These are phyloP conservation scores for Parafenestella ontariensis DNA, from an alignment of 2,329 filamentous ascomycete species.

Conservation along the genomic window DNA sequence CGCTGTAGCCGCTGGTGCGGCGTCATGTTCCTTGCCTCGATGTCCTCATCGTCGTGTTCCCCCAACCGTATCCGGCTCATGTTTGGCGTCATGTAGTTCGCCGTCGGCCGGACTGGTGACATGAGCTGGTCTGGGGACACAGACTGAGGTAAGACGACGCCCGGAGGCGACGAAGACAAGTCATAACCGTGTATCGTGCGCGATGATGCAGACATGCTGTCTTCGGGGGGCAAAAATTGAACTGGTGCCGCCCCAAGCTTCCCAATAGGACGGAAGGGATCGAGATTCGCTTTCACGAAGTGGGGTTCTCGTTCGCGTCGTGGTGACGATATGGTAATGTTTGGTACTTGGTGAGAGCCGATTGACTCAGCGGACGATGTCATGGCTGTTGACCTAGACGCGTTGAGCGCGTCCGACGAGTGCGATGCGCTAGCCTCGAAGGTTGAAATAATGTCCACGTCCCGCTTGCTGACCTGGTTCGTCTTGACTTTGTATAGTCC, in stretches of 20 bases:
- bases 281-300: constrained; percentile 40
- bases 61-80: constrained; percentile 16
- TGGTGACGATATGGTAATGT: constrained; percentile 41
- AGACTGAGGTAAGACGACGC: constrained; percentile 18
- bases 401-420: constrained; percentile 21
- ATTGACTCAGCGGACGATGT: constrained; percentile 20
- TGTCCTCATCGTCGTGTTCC: constrained; percentile 22
- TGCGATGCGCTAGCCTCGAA: constrained; percentile 33
- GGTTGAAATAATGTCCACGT: constrained; percentile 61
- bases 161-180: constrained; percentile 40
- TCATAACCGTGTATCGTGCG: constrained; percentile 42
- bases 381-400: constrained; percentile 29
- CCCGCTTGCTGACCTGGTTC: constrained; percentile 70
- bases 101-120: constrained; percentile 21
- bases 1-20: constrained; percentile 32
- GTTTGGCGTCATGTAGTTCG: constrained; percentile 20
- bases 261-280: constrained; percentile 39
- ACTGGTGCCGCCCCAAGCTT: constrained; percentile 49
- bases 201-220: constrained; percentile 45
- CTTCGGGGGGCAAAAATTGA: constrained; percentile 37
- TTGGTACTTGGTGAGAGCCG: constrained; percentile 25
- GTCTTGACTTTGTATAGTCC: constrained; percentile 79
- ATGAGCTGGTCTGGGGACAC: constrained; percentile 30
- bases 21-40: constrained; percentile 21
- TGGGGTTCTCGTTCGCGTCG: constrained; percentile 27